Conservation (phyloP, 306 rosid species). For the Glycine tomentella region DNA sequence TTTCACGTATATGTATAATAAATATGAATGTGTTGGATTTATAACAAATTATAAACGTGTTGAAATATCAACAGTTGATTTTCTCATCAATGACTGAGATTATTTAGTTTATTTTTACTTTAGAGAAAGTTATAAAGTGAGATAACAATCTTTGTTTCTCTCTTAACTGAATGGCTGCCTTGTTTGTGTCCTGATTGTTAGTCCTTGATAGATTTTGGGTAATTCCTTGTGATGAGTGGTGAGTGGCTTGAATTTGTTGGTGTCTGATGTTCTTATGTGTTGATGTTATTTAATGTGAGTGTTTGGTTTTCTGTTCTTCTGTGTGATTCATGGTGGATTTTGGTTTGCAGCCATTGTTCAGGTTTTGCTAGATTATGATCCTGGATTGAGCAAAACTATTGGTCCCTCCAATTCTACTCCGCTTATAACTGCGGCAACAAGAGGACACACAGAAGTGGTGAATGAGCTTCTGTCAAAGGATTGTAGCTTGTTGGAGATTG, state of each 20-base stretch:
- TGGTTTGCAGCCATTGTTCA: conserved; percentile 78
- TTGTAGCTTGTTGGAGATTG: conserved; percentile 73
- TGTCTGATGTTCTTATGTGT: background rate
- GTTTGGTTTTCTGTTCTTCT: conserved; percentile 6
- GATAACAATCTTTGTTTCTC: background rate
- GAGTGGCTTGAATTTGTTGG: conserved; percentile 14
- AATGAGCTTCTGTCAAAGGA: conserved; percentile 85
- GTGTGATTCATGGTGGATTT: conserved; percentile 36
- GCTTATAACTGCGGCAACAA: conserved; percentile 88
- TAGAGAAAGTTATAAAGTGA: too few species aligned
- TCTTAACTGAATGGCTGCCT: background rate
- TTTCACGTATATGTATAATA: too few species aligned
- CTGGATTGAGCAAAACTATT: conserved; percentile 77
- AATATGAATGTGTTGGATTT: too few species aligned
- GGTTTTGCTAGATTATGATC: conserved; percentile 80
- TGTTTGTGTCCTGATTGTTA: too few species aligned
- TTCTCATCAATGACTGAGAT: too few species aligned
- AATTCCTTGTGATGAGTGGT: too few species aligned
- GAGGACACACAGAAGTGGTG: conserved; percentile 85
- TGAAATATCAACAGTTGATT: too few species aligned
- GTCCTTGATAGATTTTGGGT: conserved; percentile 6
- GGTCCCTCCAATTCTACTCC: conserved; percentile 92
- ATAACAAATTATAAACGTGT: too few species aligned
- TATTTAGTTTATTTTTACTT: too few species aligned
- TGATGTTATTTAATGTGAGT: background rate